phyloP scores from a whole-genome alignment of 2,329 filamentous ascomycete species.

The Hirsutella thompsonii region DNA sequence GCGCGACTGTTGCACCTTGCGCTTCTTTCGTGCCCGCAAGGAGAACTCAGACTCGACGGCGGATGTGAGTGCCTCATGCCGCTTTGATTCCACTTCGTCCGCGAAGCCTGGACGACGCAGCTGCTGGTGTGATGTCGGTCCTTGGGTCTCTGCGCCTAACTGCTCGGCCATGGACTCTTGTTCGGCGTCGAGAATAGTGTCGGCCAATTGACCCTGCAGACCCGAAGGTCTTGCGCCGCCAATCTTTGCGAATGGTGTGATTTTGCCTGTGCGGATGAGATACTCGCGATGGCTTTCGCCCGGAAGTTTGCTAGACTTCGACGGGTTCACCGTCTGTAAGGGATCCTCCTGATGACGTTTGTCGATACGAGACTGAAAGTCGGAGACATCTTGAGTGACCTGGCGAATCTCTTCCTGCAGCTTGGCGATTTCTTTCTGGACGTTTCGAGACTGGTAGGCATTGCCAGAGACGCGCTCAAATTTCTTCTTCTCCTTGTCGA shows the following conservation, averaged over 20 bases:
- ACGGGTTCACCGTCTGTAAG: slow-evolving; percentile 25
- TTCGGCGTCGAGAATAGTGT: slow-evolving; percentile 72
- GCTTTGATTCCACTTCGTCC: slow-evolving; percentile 13
- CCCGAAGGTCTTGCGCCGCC: slow-evolving; percentile 48
- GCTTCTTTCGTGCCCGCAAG: slow-evolving; percentile 44
- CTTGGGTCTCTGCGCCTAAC: slow-evolving; percentile 27
- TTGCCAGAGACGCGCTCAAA: slow-evolving; percentile 30
- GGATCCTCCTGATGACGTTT: slow-evolving; percentile 50
- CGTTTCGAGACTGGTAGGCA: slow-evolving; percentile 39
- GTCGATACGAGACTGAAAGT: slow-evolving; percentile 72
- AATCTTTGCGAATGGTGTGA: slow-evolving; percentile 85
- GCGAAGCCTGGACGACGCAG: slow-evolving; percentile 62
- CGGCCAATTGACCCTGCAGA: slow-evolving; percentile 56
- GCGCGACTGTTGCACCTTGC: slow-evolving; percentile 22
- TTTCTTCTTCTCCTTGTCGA: slow-evolving; percentile 39
- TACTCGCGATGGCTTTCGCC: slow-evolving; percentile 81
- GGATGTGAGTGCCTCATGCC: background rate
- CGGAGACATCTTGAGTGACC: slow-evolving; percentile 59
- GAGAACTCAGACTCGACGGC: slow-evolving; percentile 40
- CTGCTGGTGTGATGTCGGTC: slow-evolving; percentile 55
- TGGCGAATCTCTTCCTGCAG: slow-evolving; percentile 51
- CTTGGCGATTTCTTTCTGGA: slow-evolving; percentile 52
- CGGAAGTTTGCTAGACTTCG: slow-evolving; percentile 48
- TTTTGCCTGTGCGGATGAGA: slow-evolving; percentile 90
- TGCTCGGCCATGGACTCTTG: slow-evolving; percentile 43